Base-by-base conservation (phyloP, 2,329 filamentous ascomycete species). In the Cercospora sesami region DNA sequence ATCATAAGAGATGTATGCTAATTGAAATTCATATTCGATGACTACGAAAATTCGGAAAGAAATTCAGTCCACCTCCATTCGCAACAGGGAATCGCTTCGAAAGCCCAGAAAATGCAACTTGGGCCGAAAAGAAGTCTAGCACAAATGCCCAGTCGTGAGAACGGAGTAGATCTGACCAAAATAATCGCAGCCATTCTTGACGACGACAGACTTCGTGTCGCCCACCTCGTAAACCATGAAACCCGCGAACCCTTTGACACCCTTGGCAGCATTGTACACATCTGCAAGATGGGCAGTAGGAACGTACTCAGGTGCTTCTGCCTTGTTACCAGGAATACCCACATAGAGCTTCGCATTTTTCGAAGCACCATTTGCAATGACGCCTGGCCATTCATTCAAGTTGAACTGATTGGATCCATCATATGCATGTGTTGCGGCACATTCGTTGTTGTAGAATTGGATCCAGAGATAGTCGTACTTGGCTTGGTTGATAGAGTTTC, bases 151-250 rank as follows among this genome's bases (percentile, higher is more conserved):
- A 30, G 51, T 57, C 10, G 51, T 57, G 51, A 57, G 51, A 14
- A 57, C 51, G 8, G 51, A 57, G 5, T 57, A 57, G 12, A 57
- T 57, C 51, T 57, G 51, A n/a, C 51, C 51, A 57, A 57, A 57
- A 12, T 57, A 57, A 57, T 57, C 51, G 28, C 51, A 57, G 21
- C 51, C 51, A n/a, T 57, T 57, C 51, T 57, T 30, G 10, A 57
- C 51, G 51, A 57, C 51, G 14, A 57, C 51, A 8, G 51, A 57
- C 23, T 57, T 57, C 1, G 51, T 57, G 4, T 78, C 77, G 3
- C 82, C 83, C 4, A 84, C 84, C 60, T 86, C 85, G 82, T 83
- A 87, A 5, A 87, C 74, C 85, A 87, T 87, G 28, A 86, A 78
- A 77, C 86, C 86, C 55, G 84, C 85, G 69, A 87, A 87, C 1